Evolutionary conservation across 2,329 filamentous ascomycete species (phyloP), one percentile per base, ranked within the genome.

Genomic region (Talaromyces islandicus): DNA sequence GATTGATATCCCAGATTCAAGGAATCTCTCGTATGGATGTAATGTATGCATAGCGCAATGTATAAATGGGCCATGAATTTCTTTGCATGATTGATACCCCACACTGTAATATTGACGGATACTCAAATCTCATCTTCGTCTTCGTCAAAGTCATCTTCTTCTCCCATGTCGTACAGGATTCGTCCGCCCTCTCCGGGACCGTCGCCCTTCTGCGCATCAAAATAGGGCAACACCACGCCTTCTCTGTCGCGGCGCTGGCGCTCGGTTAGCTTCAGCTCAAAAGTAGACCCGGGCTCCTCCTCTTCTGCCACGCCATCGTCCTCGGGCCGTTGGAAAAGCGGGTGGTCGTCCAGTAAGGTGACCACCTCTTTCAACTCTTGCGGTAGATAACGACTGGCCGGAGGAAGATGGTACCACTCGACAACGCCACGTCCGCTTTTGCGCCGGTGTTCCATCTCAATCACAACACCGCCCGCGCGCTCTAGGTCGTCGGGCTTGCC

Each of bases 161-260:
- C 85, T 1, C 92, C 93, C 90, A 97, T 96, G 67, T 97, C 93
- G 73, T 99, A 99, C 69, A 99, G 71, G 65, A 99, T 99, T 62
- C 93, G 83, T 0, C 94, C 94, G 4, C 94, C 93, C 68, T 96
- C 91, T 0, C 92, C 92, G 0, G 85, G 79, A 4, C 83, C 84
- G 60, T 79, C 74, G 14, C 74, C 88, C 57, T 86, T 90, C 81
- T 99, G 94, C 25, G 94, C 94, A 78, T 99, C 94, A 75, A 95
- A 97, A 73, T 99, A 97, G 17, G 94, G 94, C 73, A 97, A 73
- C 46, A 97, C 90, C 9, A 99, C 90, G 0, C 89, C 90, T 68
- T 97, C 93, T 27, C 94, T 81, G 56, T 96, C 93, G 64, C 83
- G 82, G 67, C 89, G 84, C 78, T 99, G 94, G 78, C 94, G 92